A percentile compares a stretch with the other conserved stretches of the same genome.
Conservation (phyloP, 805 yeast species). For the Candida boleticola region DNA sequence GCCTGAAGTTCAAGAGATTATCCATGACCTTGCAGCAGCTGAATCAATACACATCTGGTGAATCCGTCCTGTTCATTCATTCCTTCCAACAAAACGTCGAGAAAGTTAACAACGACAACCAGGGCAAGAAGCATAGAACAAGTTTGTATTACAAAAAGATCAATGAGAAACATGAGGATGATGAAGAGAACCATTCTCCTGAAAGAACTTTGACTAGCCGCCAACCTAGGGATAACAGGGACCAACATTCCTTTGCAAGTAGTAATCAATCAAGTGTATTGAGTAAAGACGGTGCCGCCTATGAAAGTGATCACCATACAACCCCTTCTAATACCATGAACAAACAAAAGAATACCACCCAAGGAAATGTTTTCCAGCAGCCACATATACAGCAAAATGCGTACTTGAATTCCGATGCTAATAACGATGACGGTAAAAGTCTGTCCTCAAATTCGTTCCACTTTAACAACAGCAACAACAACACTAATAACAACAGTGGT, state of each 20-base stretch:
- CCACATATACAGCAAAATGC: not conserved
- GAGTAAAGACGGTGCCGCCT: slow-evolving; percentile 11
- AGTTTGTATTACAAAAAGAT: slow-evolving; percentile 33
- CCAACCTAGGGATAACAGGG: slow-evolving; percentile 9
- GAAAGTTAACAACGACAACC: slow-evolving; percentile 17
- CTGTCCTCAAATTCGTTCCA: slow-evolving; percentile 3
- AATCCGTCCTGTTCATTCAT: slow-evolving; percentile 37
- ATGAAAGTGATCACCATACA: not conserved
- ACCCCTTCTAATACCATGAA: not conserved
- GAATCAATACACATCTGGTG: slow-evolving; percentile 30
- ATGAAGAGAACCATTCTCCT: slow-evolving; percentile 6
- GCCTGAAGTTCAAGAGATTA: slow-evolving; percentile 35
- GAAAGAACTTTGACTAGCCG: not conserved
- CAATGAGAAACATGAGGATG: slow-evolving; percentile 18
- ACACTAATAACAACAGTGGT: too few relatives aligned
- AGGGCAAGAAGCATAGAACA: slow-evolving; percentile 15
- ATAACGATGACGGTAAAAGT: not conserved
- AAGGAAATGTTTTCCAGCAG: not conserved
- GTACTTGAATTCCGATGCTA: not conserved
- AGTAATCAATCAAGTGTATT: slow-evolving; percentile 24
- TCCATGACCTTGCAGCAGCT: slow-evolving; percentile 35
- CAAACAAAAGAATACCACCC: not conserved
- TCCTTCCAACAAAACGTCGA: slow-evolving; percentile 39
- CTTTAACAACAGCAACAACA: too few relatives aligned
- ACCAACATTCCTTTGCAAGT: slow-evolving; percentile 18